Evolutionary conservation across 148 eudicot genomes (phyloP).

Genomic region (Rhododendron williamsianum): DNA sequence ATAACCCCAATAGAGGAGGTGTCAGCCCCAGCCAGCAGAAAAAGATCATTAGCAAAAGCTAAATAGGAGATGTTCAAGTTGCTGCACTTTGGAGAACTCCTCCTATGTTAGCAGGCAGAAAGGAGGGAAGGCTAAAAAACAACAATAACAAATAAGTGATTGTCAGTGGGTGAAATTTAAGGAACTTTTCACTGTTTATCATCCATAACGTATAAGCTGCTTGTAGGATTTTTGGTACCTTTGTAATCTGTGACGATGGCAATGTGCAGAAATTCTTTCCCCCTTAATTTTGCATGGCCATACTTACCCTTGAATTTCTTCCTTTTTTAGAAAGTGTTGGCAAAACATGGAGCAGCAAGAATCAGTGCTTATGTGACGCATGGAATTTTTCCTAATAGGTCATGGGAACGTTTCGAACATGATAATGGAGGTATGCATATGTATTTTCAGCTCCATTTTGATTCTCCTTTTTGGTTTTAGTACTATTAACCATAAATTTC

Average conservation of each 20-base stretch:
- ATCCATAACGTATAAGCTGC: not conserved
- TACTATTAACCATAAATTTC: not conserved
- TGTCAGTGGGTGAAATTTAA: not conserved
- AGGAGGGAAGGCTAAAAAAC: not conserved
- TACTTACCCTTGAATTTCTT: not conserved
- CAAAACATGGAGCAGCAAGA: slow-evolving; percentile 91
- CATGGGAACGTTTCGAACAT: slow-evolving; percentile 84
- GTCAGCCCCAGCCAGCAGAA: no score
- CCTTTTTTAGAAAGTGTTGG: slow-evolving; percentile 72
- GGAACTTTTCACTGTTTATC: not conserved
- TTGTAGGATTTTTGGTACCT: not conserved
- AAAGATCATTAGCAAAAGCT: no score
- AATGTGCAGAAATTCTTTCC: not conserved
- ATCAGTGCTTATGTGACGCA: slow-evolving; percentile 97
- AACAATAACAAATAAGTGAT: not conserved
- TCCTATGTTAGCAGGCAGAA: not conserved
- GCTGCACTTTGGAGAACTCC: not conserved
- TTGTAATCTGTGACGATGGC: not conserved
- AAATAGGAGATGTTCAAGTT: no score
- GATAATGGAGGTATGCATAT: slow-evolving; percentile 58
- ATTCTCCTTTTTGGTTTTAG: not conserved
- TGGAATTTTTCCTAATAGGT: slow-evolving; percentile 85
- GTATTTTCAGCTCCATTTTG: not conserved
- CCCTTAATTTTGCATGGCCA: not conserved
- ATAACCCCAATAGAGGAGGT: no score